Conservation (phyloP, 2,329 filamentous ascomycete species). For the Cephalotrichum gorgonifer region DNA sequence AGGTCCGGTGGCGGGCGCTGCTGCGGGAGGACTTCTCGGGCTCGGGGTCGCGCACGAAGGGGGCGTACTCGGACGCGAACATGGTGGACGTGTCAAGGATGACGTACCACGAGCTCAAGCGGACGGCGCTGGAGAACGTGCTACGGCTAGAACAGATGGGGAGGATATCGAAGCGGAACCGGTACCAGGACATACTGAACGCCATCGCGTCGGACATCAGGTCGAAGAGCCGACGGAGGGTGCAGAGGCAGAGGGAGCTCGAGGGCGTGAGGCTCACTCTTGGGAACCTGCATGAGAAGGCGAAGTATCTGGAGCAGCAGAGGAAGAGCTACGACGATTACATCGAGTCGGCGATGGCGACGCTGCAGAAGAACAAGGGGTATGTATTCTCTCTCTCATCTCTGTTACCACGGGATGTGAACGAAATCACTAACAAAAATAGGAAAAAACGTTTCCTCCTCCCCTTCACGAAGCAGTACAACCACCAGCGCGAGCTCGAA, state of each 20-base stretch:
- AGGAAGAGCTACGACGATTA: conserved; percentile 98
- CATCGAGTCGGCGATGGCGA: conserved; percentile 96
- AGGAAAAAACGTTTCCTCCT: conserved; percentile 84
- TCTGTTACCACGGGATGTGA: background rate
- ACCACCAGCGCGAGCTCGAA: conserved; percentile 92
- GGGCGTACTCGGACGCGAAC: conserved; percentile 83
- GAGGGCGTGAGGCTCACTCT: conserved; percentile 73
- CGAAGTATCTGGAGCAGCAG: conserved; percentile 86
- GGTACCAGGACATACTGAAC: conserved; percentile 96
- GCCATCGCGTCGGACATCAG: conserved; percentile 94
- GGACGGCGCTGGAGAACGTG: conserved; percentile 87
- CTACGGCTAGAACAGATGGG: conserved; percentile 79
- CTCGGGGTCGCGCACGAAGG: conserved; percentile 54
- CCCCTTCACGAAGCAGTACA: conserved; percentile 97
- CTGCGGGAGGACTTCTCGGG: conserved; percentile 67
- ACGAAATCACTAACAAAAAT: background rate
- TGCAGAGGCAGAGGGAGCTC: conserved; percentile 84
- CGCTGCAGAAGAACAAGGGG: conserved; percentile 93
- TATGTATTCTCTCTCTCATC: conserved; percentile 26
- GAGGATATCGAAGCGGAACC: conserved; percentile 79
- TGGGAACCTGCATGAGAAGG: conserved; percentile 70
- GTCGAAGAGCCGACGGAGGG: conserved; percentile 85
- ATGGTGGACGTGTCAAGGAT: conserved; percentile 83
- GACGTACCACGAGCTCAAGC: conserved; percentile 86
- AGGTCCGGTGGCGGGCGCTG: conserved; percentile 74